Evolutionary conservation across 2,329 filamentous ascomycete genomes (phyloP), one percentile per base, ranked within the genome.

Genomic region (Colletotrichum tropicale): DNA sequence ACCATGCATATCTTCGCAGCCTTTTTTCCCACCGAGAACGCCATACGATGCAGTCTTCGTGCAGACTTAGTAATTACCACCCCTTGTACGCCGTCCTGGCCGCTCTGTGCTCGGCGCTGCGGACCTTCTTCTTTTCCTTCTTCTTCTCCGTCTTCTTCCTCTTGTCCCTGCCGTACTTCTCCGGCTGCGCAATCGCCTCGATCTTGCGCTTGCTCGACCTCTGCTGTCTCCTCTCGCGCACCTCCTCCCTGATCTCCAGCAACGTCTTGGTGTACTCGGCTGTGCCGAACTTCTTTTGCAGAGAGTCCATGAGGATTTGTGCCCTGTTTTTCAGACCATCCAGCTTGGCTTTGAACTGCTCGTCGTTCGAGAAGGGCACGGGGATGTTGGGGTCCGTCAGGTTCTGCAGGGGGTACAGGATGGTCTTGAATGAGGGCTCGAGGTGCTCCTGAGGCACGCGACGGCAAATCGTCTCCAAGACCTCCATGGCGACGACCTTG

Each of bases 171-270:
- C 93, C 95, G 80, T 93, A 92, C 82, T 89, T 93, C 86, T 97
- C 96, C 2, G 97, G 97, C 81, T 94, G 91, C 66, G 91, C 91
- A 28, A 99, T 93, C 13, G 95, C 95, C 82, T 98, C 96, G 78
- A 98, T 95, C 85, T 95, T 95, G 81, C 97, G 91, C 91, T 99
- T 99, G 78, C 90, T 91, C 70, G 94, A 92, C 78, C 98, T 88
- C 80, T 93, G 91, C 82, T 95, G 92, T 78, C 97, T 89, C 80
- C 93, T 92, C 78, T 90, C 89, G 81, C 91, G 91, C n/a, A 97
- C 93, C 18, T 89, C 90, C 68, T 94, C 92, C 76, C 95, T 92
- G 8, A 98, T 95, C 55, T 90, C 90, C 52, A 94, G 85, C 81
- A 98, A 88, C 61, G 93, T 89, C 70, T 89, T 88, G n/a, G 96